Conservation (phyloP, 768 basidiomycete genomes). For the Gloeostereum incarnatum region DNA sequence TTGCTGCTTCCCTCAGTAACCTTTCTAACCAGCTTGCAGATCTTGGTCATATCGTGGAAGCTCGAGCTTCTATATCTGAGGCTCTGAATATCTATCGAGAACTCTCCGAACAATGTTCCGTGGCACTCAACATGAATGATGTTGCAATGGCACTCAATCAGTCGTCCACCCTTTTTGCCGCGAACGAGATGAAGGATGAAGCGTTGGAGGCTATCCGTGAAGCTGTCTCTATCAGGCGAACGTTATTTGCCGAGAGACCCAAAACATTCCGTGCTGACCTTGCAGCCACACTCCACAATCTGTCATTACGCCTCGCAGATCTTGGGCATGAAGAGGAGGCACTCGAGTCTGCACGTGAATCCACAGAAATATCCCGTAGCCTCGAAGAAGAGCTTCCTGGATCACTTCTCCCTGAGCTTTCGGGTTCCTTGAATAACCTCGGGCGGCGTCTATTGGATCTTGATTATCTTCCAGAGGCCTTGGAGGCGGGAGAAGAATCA, state of each 20-base stretch:
- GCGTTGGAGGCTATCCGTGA: conserved; percentile 5
- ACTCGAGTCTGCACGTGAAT: too few species aligned
- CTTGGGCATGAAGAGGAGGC: too few species aligned
- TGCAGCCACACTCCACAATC: too few species aligned
- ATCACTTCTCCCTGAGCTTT: conserved; percentile 4
- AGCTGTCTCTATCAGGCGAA: too few species aligned
- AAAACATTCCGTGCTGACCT: too few species aligned
- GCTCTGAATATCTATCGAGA: neutral
- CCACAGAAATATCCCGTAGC: conserved; percentile 2
- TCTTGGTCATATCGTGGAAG: neutral
- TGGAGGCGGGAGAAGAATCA: too few species aligned
- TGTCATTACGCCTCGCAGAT: too few species aligned
- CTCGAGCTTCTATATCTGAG: neutral
- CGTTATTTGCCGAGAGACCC: too few species aligned
- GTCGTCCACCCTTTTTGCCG: neutral
- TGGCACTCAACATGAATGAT: neutral
- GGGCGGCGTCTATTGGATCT: conserved; percentile 3
- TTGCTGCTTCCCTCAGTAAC: conserved; percentile 1
- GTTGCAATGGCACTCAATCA: conserved; percentile 7
- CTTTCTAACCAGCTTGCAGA: neutral
- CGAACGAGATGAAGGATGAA: conserved; percentile 1
- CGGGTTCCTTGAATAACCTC: conserved; percentile 5
- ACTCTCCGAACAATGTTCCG: neutral
- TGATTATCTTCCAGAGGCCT: conserved; percentile 5
- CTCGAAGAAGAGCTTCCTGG: conserved; percentile 3